Evolutionary conservation across 1,284 basidiomycete species (phyloP), one percentile per base, ranked within the genome.

Genomic region (Phenoliferia sp.): DNA sequence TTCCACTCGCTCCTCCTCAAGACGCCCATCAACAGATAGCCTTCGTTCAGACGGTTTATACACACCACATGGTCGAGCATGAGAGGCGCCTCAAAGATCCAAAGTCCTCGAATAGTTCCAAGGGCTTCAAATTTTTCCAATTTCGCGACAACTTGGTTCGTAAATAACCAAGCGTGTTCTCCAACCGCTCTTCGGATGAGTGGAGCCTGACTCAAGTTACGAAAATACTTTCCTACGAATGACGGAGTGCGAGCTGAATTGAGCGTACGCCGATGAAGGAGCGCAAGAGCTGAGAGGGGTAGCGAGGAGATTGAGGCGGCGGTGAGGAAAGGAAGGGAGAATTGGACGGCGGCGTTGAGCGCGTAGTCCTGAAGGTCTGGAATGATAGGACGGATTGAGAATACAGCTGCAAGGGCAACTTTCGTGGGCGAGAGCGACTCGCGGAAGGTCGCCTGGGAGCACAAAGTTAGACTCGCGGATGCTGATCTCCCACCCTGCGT

Each of bases 201-300:
- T 19, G 48, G 48, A 9, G 48, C 5, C 28, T 52, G 5, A 19
- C 9, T 5, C n/a, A n/a, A n/a, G n/a, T n/a, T n/a, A n/a, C n/a
- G n/a, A n/a, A n/a, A n/a, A n/a, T n/a, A n/a, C n/a, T n/a, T n/a
- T n/a, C n/a, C n/a, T n/a, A n/a, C n/a, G 19, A 52, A 52, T 52
- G 6, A 9, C 22, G 17, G 48, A 5, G 7, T 6, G 22, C 48
- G 5, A 7, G 48, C 48, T 9, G 48, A 7, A 22, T 52, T 22
- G 36, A 63, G 54, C 6, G 29, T 48, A 12, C 62, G 62, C 12
- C 62, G 62, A 56, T 44, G 36, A 31, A 32, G 39, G 2, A 63
- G 55, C 10, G 62, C 62, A 31, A 63, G 29, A 0, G 15, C 4
- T 17, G 31, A 28, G 54, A 63, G 19, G 29, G 62, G 26, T 31